phyloP scores from a whole-genome alignment of 768 basidiomycete genomes.

The Hericium alpestre region DNA sequence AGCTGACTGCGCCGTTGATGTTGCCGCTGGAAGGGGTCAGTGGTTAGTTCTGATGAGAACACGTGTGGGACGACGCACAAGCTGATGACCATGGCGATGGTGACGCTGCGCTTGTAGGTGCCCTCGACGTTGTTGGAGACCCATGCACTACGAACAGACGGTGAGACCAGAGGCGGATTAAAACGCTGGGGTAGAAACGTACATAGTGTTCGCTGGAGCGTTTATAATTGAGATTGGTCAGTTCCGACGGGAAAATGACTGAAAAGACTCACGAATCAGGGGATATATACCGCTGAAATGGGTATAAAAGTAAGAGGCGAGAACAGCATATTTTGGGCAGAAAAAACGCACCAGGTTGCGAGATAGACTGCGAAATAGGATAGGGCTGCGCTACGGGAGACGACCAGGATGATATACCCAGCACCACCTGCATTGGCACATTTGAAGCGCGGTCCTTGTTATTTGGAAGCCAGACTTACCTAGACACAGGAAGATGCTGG shows the following conservation, averaged over 20 bases:
- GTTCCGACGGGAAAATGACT: neutral
- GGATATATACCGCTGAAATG: conserved; percentile 59
- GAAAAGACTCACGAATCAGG: conserved; percentile 42
- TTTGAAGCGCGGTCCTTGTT: neutral
- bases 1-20: conserved; percentile 66
- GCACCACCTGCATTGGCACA: conserved; percentile 28
- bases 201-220: conserved; percentile 50
- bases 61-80: conserved; percentile 29
- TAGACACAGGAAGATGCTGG: conserved; percentile 18
- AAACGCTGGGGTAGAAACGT: conserved; percentile 8
- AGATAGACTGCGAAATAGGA: conserved; percentile 67
- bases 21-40: conserved; percentile 38
- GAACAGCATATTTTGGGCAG: neutral
- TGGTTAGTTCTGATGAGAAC: neutral
- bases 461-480: conserved; percentile 10
- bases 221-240: neutral
- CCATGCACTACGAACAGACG: conserved; percentile 28
- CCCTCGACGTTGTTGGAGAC: conserved; percentile 68
- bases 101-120: conserved; percentile 63
- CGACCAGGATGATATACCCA: conserved; percentile 64
- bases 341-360: conserved; percentile 46
- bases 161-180: neutral
- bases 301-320: neutral
- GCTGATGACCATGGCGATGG: conserved; percentile 59
- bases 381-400: conserved; percentile 48